Base-by-base conservation (phyloP, 352 stramenopile genomes). In the Globisporangium carolinianum region DNA sequence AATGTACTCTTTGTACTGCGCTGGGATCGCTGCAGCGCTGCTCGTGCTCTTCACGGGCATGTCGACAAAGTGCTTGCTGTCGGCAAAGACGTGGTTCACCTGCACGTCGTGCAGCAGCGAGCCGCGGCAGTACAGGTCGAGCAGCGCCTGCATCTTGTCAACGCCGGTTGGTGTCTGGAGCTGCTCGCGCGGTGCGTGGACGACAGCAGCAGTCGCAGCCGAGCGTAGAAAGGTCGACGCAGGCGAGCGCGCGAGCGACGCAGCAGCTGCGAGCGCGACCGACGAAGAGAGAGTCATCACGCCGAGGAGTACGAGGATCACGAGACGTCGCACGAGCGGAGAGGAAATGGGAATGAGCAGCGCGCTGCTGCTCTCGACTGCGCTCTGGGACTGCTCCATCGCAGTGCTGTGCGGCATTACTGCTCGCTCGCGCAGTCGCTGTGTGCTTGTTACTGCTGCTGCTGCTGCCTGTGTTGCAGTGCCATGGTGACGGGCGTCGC, bases 31-130 rank as follows among this genome's bases (percentile, higher is more conserved):
- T 14, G 63, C 65, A 12, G 68, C 59, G 46, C 60, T 68, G 55
- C 61, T 69, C 47, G 57, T 63, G 32, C 14, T 12, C 61, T 78
- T 85, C 57, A 96, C 75, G 24, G 87, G 82, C 86, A 95, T 94
- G 65, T 96, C 86, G 3, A 97, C 88, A 68, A 97, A 97, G 50
- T 87, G 69, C 55, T 97, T 97, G 69, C 76, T 89, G 66, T 97
- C 88, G 10, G 67, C 62, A 53, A 92, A 97, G 32, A 97, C 47
- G 37, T 71, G 39, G 32, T 63, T 57, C 49, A 62, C 68, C 61
- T 96, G 83, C 48, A 96, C 69, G 15, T 83, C 64, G 53, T 84
- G 66, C 18, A 89, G 70, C 36, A 91, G 57, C 14, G 76, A 63
- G 4, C 80, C 78, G 5, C 51, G 57, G 61, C 76, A 87, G 51